phyloP scores from a whole-genome alignment of 768 basidiomycete genomes.

The Melanogaster broomeanus region DNA sequence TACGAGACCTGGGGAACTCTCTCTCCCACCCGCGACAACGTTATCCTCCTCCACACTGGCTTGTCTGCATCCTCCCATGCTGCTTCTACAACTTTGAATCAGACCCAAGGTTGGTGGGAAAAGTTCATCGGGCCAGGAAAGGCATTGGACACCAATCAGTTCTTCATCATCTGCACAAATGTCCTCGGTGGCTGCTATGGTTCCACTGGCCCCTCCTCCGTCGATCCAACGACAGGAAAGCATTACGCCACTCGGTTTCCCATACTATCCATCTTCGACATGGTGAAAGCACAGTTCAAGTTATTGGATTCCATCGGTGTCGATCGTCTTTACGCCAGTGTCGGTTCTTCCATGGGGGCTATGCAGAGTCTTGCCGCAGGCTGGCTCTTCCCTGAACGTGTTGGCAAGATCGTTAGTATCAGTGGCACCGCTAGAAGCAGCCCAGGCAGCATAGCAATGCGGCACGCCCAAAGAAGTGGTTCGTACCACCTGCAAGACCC shows the following conservation, averaged over 20 bases:
- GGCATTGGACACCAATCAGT: constrained; percentile 88
- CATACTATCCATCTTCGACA: constrained; percentile 91
- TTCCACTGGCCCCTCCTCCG: constrained; percentile 89
- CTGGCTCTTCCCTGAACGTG: constrained; percentile 87
- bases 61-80: constrained; percentile 96
- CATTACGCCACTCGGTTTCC: constrained; percentile 93
- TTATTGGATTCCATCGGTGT: constrained; percentile 85
- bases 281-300: constrained; percentile 91
- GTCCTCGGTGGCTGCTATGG: constrained; percentile 98
- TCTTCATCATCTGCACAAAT: constrained; percentile 95
- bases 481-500: constrained; percentile 3
- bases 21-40: constrained; percentile 76
- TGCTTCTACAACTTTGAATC: constrained; percentile 74
- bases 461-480: constrained; percentile 97
- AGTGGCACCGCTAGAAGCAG: constrained; percentile 93
- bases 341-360: constrained; percentile 95
- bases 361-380: constrained; percentile 98
- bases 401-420: constrained; percentile 90
- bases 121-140: constrained; percentile 96
- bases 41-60: constrained; percentile 93
- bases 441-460: constrained; percentile 91
- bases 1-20: constrained; percentile 99
- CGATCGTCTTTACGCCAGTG: constrained; percentile 85
- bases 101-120: constrained; percentile 96
- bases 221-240: constrained; percentile 64